Conservation (phyloP, 2,329 filamentous ascomycete genomes). For the Phoma sp. region DNA sequence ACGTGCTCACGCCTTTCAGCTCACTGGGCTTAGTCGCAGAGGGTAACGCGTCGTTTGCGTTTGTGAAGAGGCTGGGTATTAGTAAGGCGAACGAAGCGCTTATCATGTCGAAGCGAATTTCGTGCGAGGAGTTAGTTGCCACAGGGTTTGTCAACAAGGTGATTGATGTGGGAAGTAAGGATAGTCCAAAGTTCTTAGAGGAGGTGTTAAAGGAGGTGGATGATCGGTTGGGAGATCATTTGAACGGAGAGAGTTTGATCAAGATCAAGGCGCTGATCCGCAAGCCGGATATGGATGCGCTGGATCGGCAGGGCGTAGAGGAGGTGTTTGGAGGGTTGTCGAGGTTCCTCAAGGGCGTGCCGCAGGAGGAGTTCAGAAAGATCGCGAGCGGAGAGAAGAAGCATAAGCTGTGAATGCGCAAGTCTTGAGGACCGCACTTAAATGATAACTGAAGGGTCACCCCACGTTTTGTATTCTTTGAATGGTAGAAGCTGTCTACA, state of each 20-base stretch:
- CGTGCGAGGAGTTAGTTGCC: slow-evolving; percentile 72
- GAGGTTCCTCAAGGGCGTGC: slow-evolving; percentile 77
- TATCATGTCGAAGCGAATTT: slow-evolving; percentile 83
- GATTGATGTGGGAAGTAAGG: slow-evolving; percentile 65
- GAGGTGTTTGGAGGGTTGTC: slow-evolving; percentile 89
- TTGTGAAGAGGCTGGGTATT: slow-evolving; percentile 80
- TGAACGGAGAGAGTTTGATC: slow-evolving; percentile 78
- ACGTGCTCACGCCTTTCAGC: slow-evolving; percentile 88
- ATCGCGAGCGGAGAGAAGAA: slow-evolving; percentile 87
- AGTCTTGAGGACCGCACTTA: too few relatives aligned
- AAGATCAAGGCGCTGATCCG: slow-evolving; percentile 86
- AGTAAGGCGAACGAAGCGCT: slow-evolving; percentile 89
- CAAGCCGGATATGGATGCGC: slow-evolving; percentile 70
- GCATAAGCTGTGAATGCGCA: slow-evolving; percentile 78
- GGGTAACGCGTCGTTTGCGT: slow-evolving; percentile 77
- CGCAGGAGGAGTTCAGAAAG: slow-evolving; percentile 87
- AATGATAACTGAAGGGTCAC: neutral
- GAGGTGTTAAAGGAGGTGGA: slow-evolving; percentile 81
- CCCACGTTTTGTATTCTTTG: too few relatives aligned
- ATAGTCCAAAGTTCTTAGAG: slow-evolving; percentile 69
- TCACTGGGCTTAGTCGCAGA: slow-evolving; percentile 90
- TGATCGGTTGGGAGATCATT: slow-evolving; percentile 77
- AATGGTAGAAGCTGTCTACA: too few relatives aligned
- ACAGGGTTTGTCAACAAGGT: slow-evolving; percentile 88
- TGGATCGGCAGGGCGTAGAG: slow-evolving; percentile 78